Conservation (phyloP, 768 basidiomycete species). For the Tulasnella sp. region DNA sequence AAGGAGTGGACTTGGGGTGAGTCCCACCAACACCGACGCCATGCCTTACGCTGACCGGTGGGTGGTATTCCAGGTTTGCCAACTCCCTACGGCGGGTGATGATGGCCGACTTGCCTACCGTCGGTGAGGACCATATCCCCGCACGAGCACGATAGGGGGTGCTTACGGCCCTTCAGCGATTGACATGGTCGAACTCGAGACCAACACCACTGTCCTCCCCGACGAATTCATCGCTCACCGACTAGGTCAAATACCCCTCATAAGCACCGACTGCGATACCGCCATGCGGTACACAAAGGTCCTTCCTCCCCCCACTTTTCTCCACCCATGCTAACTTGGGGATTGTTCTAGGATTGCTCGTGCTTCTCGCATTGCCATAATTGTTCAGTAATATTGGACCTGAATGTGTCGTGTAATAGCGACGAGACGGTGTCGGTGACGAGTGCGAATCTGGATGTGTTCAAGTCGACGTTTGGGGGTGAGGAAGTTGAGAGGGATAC, state of each 20-base stretch:
- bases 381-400: conserved; percentile 70
- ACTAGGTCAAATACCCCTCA: conserved; percentile 83
- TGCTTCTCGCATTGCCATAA: conserved; percentile 73
- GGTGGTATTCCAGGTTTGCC: conserved; percentile 49
- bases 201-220: conserved; percentile 84
- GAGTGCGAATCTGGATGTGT: conserved; percentile 66
- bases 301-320: conserved; percentile 22
- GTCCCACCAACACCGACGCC: conserved; percentile 25
- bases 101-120: conserved; percentile 93
- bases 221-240: conserved; percentile 98
- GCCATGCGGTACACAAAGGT: conserved; percentile 71
- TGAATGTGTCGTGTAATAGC: conserved; percentile 67
- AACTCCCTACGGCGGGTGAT: conserved; percentile 89
- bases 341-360: conserved; percentile 62
- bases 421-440: conserved; percentile 64
- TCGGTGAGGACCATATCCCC: conserved; percentile 46
- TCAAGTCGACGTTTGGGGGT: conserved; percentile 18
- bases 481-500: conserved; percentile 33
- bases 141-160: neutral
- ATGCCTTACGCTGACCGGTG: neutral
- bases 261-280: conserved; percentile 79
- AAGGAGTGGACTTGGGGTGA: conserved; percentile 93
- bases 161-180: conserved; percentile 47
- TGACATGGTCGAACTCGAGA: conserved; percentile 86
- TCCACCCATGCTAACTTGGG: neutral